phyloP scores from a whole-genome alignment of 805 yeast genomes.

The Novakomyces olei region DNA sequence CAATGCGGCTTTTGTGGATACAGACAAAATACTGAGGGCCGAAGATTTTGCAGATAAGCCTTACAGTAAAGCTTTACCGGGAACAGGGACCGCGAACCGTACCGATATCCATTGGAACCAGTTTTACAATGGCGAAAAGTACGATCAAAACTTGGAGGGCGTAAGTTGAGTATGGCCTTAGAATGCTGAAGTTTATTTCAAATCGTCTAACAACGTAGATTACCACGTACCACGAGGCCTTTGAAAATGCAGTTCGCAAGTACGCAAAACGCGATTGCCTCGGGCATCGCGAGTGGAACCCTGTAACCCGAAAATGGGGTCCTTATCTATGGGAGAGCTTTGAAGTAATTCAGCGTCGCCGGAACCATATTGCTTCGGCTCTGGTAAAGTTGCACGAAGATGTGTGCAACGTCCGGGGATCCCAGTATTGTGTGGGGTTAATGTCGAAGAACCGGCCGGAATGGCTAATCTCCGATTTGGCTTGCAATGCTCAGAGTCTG shows the following conservation, averaged over 20 bases:
- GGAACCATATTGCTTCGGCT: slow-evolving; percentile 34
- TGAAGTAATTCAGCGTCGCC: slow-evolving; percentile 21
- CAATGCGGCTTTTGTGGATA: too few relatives aligned
- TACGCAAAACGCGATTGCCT: slow-evolving; percentile 18
- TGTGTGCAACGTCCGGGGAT: slow-evolving; percentile 14
- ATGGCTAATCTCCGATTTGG: slow-evolving; percentile 51
- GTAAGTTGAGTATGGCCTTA: background rate
- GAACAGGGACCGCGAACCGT: too few relatives aligned
- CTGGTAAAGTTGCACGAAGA: slow-evolving; percentile 20
- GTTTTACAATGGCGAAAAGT: too few relatives aligned
- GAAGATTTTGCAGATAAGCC: too few relatives aligned
- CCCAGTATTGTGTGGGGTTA: slow-evolving; percentile 29
- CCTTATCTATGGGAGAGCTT: slow-evolving; percentile 27
- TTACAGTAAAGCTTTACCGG: too few relatives aligned
- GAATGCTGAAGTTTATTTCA: background rate
- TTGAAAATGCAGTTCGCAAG: slow-evolving; percentile 14
- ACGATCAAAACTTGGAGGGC: background rate
- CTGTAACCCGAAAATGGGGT: slow-evolving; percentile 19
- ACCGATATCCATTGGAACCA: too few relatives aligned
- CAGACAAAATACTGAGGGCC: too few relatives aligned
- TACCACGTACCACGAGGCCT: slow-evolving; percentile 20
- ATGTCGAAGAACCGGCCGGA: slow-evolving; percentile 39
- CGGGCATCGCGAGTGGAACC: slow-evolving; percentile 18
- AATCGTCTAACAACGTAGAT: slow-evolving; percentile 8
- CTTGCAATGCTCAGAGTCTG: slow-evolving; percentile 35